Conservation (phyloP, 116 monocot genomes). For the Posidonia oceanica region DNA sequence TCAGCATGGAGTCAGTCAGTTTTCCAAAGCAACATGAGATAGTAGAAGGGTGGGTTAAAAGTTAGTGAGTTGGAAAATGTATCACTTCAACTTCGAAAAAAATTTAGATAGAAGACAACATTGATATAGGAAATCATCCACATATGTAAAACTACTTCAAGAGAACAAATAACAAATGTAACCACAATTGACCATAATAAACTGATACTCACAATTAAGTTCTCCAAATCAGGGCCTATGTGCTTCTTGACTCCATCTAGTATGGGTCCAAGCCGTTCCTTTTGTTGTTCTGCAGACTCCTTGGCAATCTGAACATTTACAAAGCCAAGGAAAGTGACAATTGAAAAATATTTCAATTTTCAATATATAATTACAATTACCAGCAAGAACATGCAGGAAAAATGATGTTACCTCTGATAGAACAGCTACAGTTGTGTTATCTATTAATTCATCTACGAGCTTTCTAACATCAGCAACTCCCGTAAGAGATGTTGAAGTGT, state of each 20-base stretch:
- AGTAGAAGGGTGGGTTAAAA: no score
- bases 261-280: constrained; percentile 12
- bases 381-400: neutral
- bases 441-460: constrained; percentile 41
- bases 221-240: constrained; percentile 40
- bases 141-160: no score
- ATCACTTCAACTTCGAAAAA: no score
- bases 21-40: no score
- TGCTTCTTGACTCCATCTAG: constrained; percentile 34
- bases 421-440: constrained; percentile 26
- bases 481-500: constrained; percentile 2
- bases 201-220: constrained; percentile 26
- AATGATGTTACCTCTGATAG: constrained; percentile 27
- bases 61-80: no score
- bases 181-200: neutral
- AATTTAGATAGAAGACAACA: no score
- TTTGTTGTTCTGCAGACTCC: constrained; percentile 11
- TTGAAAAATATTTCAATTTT: neutral
- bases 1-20: no score
- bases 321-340: neutral
- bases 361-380: neutral
- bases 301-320: constrained; percentile 16
- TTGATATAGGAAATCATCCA: no score
- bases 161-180: neutral
- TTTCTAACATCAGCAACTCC: constrained; percentile 27